phyloP scores from a whole-genome alignment of 139 green algal genomes.

The Ettlia oleoabundans region DNA sequence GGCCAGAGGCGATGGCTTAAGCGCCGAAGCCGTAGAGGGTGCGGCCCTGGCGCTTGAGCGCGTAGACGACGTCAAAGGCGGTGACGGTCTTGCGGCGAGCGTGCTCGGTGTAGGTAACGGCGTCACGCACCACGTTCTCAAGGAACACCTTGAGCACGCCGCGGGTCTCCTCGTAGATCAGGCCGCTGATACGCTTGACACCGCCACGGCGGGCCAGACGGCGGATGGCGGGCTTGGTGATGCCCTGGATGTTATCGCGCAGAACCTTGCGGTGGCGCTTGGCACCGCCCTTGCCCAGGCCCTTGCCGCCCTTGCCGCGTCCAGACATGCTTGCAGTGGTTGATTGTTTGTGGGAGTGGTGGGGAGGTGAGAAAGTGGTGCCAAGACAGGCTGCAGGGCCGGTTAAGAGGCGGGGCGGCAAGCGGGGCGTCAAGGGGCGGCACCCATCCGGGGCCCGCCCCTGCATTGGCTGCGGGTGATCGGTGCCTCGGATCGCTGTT shows the following conservation, averaged over 20 bases:
- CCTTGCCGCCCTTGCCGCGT: slow-evolving; percentile 94
- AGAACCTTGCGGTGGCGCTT: slow-evolving; percentile 94
- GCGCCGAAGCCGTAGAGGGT: slow-evolving; percentile 98
- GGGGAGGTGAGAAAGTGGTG: too few species aligned
- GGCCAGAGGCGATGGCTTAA: too few species aligned
- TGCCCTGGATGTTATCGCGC: slow-evolving; percentile 68
- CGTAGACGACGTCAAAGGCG: slow-evolving; percentile 95
- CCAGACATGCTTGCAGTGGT: slow-evolving; percentile 79
- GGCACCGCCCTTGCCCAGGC: slow-evolving; percentile 90
- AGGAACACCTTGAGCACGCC: slow-evolving; percentile 93
- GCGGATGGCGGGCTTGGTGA: slow-evolving; percentile 87
- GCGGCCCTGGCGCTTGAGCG: slow-evolving; percentile 94
- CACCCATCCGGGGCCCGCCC: too few species aligned
- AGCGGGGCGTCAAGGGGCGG: too few species aligned
- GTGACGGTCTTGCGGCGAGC: slow-evolving; percentile 96
- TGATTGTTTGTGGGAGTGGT: neutral
- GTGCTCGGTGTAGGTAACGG: slow-evolving; percentile 98
- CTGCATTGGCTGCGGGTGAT: too few species aligned
- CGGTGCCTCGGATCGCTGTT: too few species aligned
- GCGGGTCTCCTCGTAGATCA: slow-evolving; percentile 92
- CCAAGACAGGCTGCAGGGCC: too few species aligned
- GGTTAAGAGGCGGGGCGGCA: too few species aligned
- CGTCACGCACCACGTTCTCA: slow-evolving; percentile 92
- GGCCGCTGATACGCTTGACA: slow-evolving; percentile 88
- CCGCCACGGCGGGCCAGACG: slow-evolving; percentile 81